Evolutionary conservation across 2,329 filamentous ascomycete species (phyloP).

Genomic region (Hypomyces rosellus): DNA sequence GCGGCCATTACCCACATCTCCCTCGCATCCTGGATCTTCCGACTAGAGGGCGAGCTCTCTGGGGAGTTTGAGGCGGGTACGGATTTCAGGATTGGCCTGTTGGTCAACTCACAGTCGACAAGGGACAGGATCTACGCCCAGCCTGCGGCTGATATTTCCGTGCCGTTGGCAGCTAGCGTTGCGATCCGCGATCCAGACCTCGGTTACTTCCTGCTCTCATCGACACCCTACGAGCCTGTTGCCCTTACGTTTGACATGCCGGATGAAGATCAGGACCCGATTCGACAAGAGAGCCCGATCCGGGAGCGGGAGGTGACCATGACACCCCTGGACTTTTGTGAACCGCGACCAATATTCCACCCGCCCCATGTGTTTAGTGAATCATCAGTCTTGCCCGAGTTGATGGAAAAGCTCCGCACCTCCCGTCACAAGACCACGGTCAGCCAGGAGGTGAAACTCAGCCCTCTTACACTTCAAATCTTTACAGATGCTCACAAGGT

Average conservation of each 20-base stretch:
- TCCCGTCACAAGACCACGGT: conserved; percentile 55
- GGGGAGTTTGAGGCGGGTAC: conserved; percentile 51
- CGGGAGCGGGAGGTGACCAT: conserved; percentile 37
- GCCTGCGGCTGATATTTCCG: conserved; percentile 37
- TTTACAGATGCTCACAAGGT: conserved; percentile 69
- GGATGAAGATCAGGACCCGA: conserved; percentile 42
- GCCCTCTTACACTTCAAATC: conserved; percentile 62
- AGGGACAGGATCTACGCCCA: conserved; percentile 54
- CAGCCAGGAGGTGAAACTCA: conserved; percentile 62
- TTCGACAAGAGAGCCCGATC: conserved; percentile 37
- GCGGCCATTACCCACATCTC: conserved; percentile 55
- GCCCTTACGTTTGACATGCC: conserved; percentile 54
- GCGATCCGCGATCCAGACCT: conserved; percentile 55
- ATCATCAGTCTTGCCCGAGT: conserved; percentile 46
- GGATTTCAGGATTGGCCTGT: conserved; percentile 55
- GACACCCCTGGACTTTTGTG: conserved; percentile 46
- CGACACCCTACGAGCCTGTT: conserved; percentile 52
- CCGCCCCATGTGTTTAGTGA: conserved; percentile 55
- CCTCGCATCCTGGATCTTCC: conserved; percentile 56
- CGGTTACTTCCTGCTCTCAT: conserved; percentile 56
- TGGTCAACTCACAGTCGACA: conserved; percentile 53
- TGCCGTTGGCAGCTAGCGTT: conserved; percentile 48
- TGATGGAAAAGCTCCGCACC: conserved; percentile 52
- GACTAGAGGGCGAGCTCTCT: conserved; percentile 54
- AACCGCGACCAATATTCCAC: conserved; percentile 61